Evolutionary conservation across 768 basidiomycete genomes (phyloP).

Genomic region (Xerocomellus amylosporus): DNA sequence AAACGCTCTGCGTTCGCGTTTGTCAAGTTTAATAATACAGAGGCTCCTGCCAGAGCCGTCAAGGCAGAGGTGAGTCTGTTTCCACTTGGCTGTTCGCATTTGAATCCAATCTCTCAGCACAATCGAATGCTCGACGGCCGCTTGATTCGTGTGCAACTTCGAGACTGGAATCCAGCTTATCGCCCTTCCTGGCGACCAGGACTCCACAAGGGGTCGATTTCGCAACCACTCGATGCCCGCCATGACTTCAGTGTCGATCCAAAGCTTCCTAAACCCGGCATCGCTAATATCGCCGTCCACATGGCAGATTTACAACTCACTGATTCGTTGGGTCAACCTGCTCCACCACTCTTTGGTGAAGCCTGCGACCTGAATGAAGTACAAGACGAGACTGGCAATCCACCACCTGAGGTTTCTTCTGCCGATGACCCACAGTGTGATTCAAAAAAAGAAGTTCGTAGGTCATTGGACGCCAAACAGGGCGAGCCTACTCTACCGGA

Average conservation of each 20-base stretch:
- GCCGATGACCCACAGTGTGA: conserved; percentile 1
- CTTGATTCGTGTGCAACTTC: conserved; percentile 70
- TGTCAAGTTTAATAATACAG: conserved; percentile 63
- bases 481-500: conserved; percentile 8
- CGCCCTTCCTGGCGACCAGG: conserved; percentile 38
- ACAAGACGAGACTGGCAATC: conserved; percentile 2
- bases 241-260: conserved; percentile 14
- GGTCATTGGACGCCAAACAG: conserved; percentile 31
- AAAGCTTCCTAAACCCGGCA: conserved; percentile 5
- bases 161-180: conserved; percentile 62
- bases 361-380: conserved; percentile 20
- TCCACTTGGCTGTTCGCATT: background rate
- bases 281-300: conserved; percentile 8
- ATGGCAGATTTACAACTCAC: conserved; percentile 12
- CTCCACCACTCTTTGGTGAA: conserved; percentile 4
- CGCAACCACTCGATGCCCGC: conserved; percentile 16
- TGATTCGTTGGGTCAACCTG: conserved; percentile 1
- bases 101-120: conserved; percentile 46
- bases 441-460: conserved; percentile 3
- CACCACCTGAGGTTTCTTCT: background rate
- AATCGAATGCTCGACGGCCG: conserved; percentile 68
- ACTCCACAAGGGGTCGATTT: conserved; percentile 38
- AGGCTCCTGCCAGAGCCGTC: conserved; percentile 66
- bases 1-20: conserved; percentile 76
- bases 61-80: conserved; percentile 50